Evolutionary conservation across 2,329 filamentous ascomycete genomes (phyloP), one percentile per base, ranked within the genome.

Genomic region (Paracoccidioides lutzii): DNA sequence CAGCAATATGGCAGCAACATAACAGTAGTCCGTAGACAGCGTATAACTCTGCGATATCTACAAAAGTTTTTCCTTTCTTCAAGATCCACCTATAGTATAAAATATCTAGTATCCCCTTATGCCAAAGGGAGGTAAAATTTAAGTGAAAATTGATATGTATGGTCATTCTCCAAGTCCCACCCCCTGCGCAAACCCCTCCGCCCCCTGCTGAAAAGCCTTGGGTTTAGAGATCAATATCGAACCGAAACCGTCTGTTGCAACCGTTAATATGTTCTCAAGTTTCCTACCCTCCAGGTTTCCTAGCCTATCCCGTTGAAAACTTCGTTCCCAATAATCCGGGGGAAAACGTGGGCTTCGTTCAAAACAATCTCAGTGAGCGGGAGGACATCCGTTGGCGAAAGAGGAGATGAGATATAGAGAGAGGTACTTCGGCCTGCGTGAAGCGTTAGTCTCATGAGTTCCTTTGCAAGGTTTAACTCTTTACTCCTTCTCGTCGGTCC

Each of bases 321-420:
- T 71, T 69, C 3, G 69, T 22, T 71, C 3, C 62, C 83, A 70
- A 93, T 82, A 65, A 98, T 98, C 42, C 86, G 78, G 6, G 93
- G 93, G 58, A 98, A 79, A 1, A 88, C 82, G 70, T 98, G 93
- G 1, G 90, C 93, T 74, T 98, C 93, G 69, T 98, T 98, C 67
- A 97, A 83, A 40, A 98, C 90, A 30, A 95, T 78, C 64, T 90
- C 81, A 63, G 91, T 87, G 35, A 98, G 77, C 2, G 90, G 89
- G 44, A 97, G 76, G 40, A 96, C 71, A 59, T 94, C 87, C 60
- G 85, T 77, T 4, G 87, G 83, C 2, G 88, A 90, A 98, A 98
- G 38, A 98, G 78, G 42, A 98, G 81, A 70, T 95, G n/a, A n/a
- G n/a, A n/a, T n/a, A n/a, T n/a, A n/a, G n/a, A 22, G 22, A 98